Base-by-base conservation (phyloP, 176 grass and related monocot genomes). In the Cenchrus americanus region DNA sequence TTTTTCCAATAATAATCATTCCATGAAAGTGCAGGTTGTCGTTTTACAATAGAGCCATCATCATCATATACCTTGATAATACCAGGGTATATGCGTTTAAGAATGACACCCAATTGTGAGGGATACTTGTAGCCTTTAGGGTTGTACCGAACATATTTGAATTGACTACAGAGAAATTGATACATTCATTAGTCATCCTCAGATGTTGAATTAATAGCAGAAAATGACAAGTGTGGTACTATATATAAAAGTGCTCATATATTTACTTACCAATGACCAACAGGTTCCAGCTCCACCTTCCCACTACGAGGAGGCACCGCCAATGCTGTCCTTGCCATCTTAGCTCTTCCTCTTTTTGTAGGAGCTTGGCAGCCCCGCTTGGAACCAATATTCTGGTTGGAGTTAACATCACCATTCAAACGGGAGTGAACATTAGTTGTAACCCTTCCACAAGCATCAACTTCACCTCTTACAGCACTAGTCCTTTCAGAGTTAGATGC, bases 1-100 rank as follows among this genome's bases (percentile, higher is more conserved):
- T 67, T 67, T 67, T 67, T 67, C 34, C 32, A 67, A 42, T 67
- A 67, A 21, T 67, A 67, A 42, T 67, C 65, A 67, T 67, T 67
- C 65, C 34, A 67, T 21, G 65, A 67, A 7, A 67, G 0, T 67
- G 65, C 6, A 1, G 65, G 65, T 0, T 21, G 65, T 18, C 21
- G 65, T 67, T 42, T 67, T 10, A 42, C 32, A 67, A 51, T 7
- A 9, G 24, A 14, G 24, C 70, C 47, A 18, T 73, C 2, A 3
- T 53, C 24, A 13, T 53, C 24, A 73, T 73, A 52, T 17, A 52
- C 40, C 11, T 8, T 73, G 23, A 53, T 73, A 52, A 73, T 73
- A 26, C 70, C 43, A 14, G 70, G 70, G 46, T 73, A 73, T 2
- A 15, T 24, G 14, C 24, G 1, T 34, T 73, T 73, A 2, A 73